Conservation (phyloP, 75 land plant species). For the Gnetum montanum region DNA sequence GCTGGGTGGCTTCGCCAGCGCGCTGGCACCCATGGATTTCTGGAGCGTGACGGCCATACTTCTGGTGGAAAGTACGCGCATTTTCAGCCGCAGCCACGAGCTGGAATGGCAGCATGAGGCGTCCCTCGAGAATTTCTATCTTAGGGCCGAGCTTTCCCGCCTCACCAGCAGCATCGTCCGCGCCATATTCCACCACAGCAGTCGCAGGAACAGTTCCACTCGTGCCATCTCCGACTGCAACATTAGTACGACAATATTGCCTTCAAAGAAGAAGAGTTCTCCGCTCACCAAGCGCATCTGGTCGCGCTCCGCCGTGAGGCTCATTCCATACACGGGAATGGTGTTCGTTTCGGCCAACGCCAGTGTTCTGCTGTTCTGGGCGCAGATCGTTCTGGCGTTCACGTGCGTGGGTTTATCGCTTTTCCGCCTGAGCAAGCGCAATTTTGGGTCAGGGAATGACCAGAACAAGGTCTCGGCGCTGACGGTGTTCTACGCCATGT, state of each 20-base stretch:
- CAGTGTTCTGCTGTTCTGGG: constrained; percentile 52
- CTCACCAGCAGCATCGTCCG: constrained; percentile 3
- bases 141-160: constrained; percentile 23
- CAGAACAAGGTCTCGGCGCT: constrained; percentile 43
- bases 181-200: not conserved
- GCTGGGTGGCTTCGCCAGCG: constrained; percentile 67
- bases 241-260: not conserved
- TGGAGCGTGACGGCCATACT: constrained; percentile 65
- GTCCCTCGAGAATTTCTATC: constrained; percentile 31
- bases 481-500: constrained; percentile 53
- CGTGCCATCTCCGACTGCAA: not conserved
- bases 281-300: constrained; percentile 24
- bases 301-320: constrained; percentile 37
- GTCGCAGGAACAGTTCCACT: not conserved
- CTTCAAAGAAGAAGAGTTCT: not conserved
- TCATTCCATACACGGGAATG: constrained; percentile 49
- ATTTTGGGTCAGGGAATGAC: constrained; percentile 28
- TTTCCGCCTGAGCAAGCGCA: constrained; percentile 34
- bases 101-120: constrained; percentile 86
- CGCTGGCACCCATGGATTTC: constrained; percentile 47
- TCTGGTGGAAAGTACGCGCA: constrained; percentile 62
- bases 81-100: constrained; percentile 76
- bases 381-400: constrained; percentile 53
- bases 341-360: constrained; percentile 42
- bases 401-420: constrained; percentile 50